A percentile compares a stretch with the other conserved stretches of the same genome.
These are phyloP conservation scores for Cryptomeria japonica DNA, from an alignment of 75 land plant species.

Conservation along the genomic window DNA sequence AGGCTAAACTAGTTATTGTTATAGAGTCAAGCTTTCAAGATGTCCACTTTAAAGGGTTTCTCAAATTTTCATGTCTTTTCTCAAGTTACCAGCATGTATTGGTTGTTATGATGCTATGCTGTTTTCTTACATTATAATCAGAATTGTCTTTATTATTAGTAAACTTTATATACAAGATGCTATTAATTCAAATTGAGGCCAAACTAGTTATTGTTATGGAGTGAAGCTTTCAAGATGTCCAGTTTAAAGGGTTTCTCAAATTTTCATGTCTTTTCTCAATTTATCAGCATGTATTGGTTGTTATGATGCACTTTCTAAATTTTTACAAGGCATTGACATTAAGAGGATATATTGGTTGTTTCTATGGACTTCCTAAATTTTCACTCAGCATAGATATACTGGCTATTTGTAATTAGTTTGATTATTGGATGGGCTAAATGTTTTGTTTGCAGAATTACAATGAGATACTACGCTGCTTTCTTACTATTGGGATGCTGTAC, in stretches of 20 bases:
- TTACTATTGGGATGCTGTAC: constrained; percentile 82
- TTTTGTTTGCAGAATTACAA: constrained; percentile 76
- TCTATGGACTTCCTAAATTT: not conserved
- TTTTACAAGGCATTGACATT: not conserved
- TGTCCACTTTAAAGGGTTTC: not conserved
- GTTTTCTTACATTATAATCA: constrained; percentile 55
- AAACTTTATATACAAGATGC: not conserved
- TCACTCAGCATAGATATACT: not conserved
- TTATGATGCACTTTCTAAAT: not conserved
- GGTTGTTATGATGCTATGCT: constrained; percentile 13
- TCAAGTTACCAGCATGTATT: not conserved
- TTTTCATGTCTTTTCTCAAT: not conserved
- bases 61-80: not conserved
- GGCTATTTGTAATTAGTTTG: not conserved
- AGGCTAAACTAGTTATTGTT: not conserved
- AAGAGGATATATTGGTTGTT: no score
- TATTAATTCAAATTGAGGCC: not conserved
- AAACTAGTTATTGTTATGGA: not conserved
- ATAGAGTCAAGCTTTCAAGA: not conserved
- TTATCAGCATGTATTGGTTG: not conserved
- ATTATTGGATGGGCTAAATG: not conserved
- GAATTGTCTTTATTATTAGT: not conserved
- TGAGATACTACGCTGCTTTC: constrained; percentile 87
- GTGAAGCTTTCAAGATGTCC: not conserved
- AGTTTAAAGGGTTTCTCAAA: not conserved